A percentile compares a stretch with the other conserved stretches of the same genome.
phyloP scores from a whole-genome alignment of 1,284 basidiomycete species.

The Schizophyllum commune region DNA sequence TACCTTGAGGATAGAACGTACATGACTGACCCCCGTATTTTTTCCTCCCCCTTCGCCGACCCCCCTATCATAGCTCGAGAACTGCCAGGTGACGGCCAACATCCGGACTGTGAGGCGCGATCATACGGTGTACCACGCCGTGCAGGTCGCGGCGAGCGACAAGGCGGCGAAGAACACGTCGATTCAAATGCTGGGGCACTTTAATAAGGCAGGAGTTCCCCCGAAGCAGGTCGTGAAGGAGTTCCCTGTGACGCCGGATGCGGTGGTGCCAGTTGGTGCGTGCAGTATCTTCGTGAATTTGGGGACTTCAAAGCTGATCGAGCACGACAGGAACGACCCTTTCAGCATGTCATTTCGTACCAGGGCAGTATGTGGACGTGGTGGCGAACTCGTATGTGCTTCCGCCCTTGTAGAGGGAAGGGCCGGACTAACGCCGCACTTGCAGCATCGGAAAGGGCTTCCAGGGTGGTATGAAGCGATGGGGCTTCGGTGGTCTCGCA shows the following conservation, averaged over 20 bases:
- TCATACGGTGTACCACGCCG: constrained; percentile 72
- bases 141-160: constrained; percentile 81
- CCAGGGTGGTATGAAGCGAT: constrained; percentile 95
- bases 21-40: background rate
- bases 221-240: constrained; percentile 87
- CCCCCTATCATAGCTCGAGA: constrained; percentile 52
- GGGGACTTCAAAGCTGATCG: constrained; percentile 1
- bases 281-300: constrained; percentile 8
- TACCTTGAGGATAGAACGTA: background rate
- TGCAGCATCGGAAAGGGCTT: constrained; percentile 93
- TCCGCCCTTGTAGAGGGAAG: background rate
- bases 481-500: constrained; percentile 87
- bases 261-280: constrained; percentile 82
- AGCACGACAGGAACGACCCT: constrained; percentile 67
- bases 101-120: constrained; percentile 55
- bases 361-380: constrained; percentile 95
- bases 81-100: constrained; percentile 81
- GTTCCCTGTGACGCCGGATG: constrained; percentile 86
- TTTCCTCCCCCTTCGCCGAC: background rate
- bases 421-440: constrained; percentile 6
- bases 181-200: constrained; percentile 80
- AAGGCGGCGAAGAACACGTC: constrained; percentile 61
- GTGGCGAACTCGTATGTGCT: constrained; percentile 79
- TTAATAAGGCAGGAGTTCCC: constrained; percentile 72
- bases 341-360: constrained; percentile 93